phyloP scores from a whole-genome alignment of 78 protist genomes.

The Chrysochromulina parva region DNA sequence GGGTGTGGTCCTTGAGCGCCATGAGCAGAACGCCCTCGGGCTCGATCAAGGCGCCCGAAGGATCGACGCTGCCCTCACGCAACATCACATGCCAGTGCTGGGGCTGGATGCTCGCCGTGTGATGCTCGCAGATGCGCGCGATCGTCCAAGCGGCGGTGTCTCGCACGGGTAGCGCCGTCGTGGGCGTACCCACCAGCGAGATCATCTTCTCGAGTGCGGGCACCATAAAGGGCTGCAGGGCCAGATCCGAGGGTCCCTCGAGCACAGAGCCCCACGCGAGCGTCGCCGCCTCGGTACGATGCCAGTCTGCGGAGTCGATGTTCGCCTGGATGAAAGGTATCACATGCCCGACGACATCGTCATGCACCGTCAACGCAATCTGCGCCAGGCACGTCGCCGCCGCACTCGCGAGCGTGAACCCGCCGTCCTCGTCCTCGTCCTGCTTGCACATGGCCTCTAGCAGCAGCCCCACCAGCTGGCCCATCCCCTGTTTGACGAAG shows the following conservation, averaged over 20 bases:
- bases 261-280: slow-evolving; percentile 80
- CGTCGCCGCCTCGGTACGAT: slow-evolving; percentile 56
- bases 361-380: slow-evolving; percentile 58
- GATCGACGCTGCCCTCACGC: no score
- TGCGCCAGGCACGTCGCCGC: slow-evolving; percentile 77
- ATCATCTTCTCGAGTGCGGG: slow-evolving; percentile 35
- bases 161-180: slow-evolving; percentile 41
- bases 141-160: slow-evolving; percentile 89
- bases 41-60: no score
- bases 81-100: no score
- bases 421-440: slow-evolving; percentile 67
- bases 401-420: slow-evolving; percentile 78
- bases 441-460: slow-evolving; percentile 62
- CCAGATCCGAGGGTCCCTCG: slow-evolving; percentile 60
- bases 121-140: slow-evolving; percentile 73
- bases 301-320: slow-evolving; percentile 14
- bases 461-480: slow-evolving; percentile 60
- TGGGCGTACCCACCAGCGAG: slow-evolving; percentile 44
- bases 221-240: neutral
- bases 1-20: slow-evolving; percentile 51
- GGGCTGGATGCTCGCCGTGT: neutral
- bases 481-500: slow-evolving; percentile 60
- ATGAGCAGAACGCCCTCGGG: slow-evolving; percentile 35
- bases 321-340: slow-evolving; percentile 71
- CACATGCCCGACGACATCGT: slow-evolving; percentile 62